Evolutionary conservation across 805 yeast genomes (phyloP), one percentile per base, ranked within the genome.

Genomic region (Monosporozyma yasuniensis): DNA sequence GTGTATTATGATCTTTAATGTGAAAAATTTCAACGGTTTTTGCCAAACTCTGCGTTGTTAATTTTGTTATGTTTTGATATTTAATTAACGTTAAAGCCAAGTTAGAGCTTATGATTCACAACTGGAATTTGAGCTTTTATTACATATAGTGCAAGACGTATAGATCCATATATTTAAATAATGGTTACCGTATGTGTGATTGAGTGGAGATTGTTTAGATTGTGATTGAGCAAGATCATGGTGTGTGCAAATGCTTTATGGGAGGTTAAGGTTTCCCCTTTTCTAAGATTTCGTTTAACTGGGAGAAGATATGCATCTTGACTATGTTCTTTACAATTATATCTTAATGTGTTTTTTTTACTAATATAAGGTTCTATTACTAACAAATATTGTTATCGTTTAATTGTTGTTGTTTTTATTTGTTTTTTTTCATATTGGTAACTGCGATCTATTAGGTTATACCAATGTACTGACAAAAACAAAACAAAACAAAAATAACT

Each of bases 131-230:
- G n/a, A n/a, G n/a, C n/a, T n/a, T n/a, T n/a, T n/a, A n/a, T n/a
- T n/a, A n/a, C n/a, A n/a, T n/a, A n/a, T n/a, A n/a, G n/a, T n/a
- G n/a, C n/a, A n/a, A n/a, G n/a, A n/a, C n/a, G n/a, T n/a, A n/a
- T 11, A 39, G 39, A 16, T 35, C 16, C 11, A 28, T 4, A 22
- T 30, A 6, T 18, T 42, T 16, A 6, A 25, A 51, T 16, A 25
- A 55, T 55, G 57, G 57, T 50, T 48, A 53, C 56, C 47, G 57
- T 55, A 55, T 55, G 57, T 47, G n/a, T n/a, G n/a, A n/a, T n/a
- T n/a, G n/a, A n/a, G n/a, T n/a, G n/a, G n/a, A n/a, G n/a, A n/a
- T n/a, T n/a, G n/a, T n/a, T n/a, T n/a, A n/a, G n/a, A n/a, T n/a
- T n/a, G n/a, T n/a, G n/a, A n/a, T n/a, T n/a, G n/a, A n/a, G n/a